phyloP scores from a whole-genome alignment of 768 basidiomycete species.

The Amanita exitialis region DNA sequence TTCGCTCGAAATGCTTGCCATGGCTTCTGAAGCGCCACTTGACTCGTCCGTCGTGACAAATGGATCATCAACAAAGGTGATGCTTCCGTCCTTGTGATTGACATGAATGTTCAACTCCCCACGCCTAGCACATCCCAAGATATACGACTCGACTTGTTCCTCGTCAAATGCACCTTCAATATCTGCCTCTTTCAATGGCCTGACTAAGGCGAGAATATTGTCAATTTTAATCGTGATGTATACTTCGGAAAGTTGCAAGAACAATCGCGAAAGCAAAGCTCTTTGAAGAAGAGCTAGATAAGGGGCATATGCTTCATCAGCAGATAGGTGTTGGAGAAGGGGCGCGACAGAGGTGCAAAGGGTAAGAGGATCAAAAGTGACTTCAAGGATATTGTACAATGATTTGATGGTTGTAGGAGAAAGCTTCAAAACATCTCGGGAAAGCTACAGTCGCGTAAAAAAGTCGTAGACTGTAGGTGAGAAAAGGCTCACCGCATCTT shows the following conservation, averaged over 20 bases:
- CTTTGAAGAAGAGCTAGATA: constrained; percentile 88
- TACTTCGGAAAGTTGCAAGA: constrained; percentile 86
- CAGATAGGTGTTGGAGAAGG: constrained; percentile 52
- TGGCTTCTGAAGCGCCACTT: constrained; percentile 17
- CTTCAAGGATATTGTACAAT: constrained; percentile 84
- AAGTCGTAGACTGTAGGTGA: background rate
- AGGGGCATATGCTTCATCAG: constrained; percentile 54
- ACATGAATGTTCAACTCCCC: constrained; percentile 82
- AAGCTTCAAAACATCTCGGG: constrained; percentile 74
- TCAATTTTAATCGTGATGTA: constrained; percentile 80
- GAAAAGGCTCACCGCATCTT: constrained; percentile 62
- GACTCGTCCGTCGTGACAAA: constrained; percentile 39
- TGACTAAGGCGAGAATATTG: constrained; percentile 69
- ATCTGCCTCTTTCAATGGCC: constrained; percentile 54
- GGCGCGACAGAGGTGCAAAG: constrained; percentile 75
- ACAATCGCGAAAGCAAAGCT: constrained; percentile 83
- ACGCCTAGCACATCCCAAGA: constrained; percentile 85
- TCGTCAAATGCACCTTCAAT: constrained; percentile 50
- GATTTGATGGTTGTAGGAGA: constrained; percentile 63
- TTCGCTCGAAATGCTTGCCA: constrained; percentile 18
- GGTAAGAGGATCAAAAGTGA: constrained; percentile 85
- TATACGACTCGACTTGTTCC: constrained; percentile 81
- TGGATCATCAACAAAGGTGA: constrained; percentile 77
- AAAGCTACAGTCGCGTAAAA: constrained; percentile 37
- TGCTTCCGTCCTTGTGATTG: constrained; percentile 79